A percentile compares a stretch with the other conserved stretches of the same genome.
Conservation (phyloP, 2,329 filamentous ascomycete genomes). For the Hymenoscyphus linearis region DNA sequence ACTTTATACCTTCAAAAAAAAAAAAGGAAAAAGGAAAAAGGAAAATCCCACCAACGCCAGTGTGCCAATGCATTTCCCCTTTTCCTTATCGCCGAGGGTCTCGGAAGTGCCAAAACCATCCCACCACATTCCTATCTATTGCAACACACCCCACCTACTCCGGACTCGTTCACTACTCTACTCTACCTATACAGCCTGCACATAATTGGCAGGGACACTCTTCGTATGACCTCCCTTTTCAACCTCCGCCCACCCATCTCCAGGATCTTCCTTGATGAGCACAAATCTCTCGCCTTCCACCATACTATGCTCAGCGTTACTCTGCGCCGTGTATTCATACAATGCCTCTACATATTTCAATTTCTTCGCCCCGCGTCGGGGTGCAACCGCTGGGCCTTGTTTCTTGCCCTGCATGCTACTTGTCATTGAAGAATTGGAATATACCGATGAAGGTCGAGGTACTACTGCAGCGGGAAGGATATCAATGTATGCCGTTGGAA, state of each 20-base stretch:
- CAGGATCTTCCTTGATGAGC: conserved; percentile 77
- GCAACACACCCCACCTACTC: neutral
- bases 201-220: conserved; percentile 91
- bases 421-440: conserved; percentile 69
- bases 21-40: neutral
- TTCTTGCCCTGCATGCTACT: conserved; percentile 39
- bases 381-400: conserved; percentile 64
- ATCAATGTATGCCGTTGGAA: conserved; percentile 84
- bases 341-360: conserved; percentile 87
- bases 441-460: conserved; percentile 63
- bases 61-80: neutral
- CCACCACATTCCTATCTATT: neutral
- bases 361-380: conserved; percentile 86
- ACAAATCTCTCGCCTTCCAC: conserved; percentile 86
- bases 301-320: conserved; percentile 86
- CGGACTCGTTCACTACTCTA: neutral
- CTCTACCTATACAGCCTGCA: conserved; percentile 48
- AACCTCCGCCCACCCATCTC: conserved; percentile 96
- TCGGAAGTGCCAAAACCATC: neutral
- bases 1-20: neutral
- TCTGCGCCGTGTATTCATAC: conserved; percentile 86
- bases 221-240: conserved; percentile 82
- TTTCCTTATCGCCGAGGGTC: neutral
- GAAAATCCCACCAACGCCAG: neutral
- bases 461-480: conserved; percentile 43